phyloP scores from a whole-genome alignment of 768 basidiomycete genomes.

The Termitomyces titanicus region DNA sequence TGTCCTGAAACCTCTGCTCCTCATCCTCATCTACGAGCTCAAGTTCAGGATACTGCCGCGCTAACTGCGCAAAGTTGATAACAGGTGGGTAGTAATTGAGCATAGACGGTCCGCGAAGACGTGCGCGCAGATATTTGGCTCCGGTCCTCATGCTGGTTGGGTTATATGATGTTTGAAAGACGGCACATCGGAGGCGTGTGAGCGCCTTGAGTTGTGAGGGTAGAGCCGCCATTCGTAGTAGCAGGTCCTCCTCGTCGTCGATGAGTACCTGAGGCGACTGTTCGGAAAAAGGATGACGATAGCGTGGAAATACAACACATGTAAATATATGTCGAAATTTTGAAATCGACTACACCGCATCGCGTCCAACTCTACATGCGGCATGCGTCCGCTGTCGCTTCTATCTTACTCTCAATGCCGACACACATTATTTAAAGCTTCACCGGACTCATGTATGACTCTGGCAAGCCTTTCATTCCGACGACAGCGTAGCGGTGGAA shows the following conservation, averaged over 20 bases:
- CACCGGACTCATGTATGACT: conserved; percentile 11
- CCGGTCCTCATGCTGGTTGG: conserved; percentile 80
- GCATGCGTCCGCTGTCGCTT: conserved; percentile 15
- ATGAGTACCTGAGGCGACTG: not conserved
- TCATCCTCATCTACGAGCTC: conserved; percentile 66
- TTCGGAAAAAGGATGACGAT: not conserved
- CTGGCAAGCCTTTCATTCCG: conserved; percentile 3
- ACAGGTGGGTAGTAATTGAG: conserved; percentile 72
- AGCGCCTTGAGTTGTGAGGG: conserved; percentile 59
- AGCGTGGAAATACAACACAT: conserved; percentile 2
- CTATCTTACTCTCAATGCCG: conserved; percentile 17
- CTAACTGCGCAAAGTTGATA: conserved; percentile 52
- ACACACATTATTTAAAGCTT: conserved; percentile 8
- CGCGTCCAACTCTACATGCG: too few relatives aligned
- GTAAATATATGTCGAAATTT: conserved; percentile 12
- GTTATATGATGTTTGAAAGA: conserved; percentile 90
- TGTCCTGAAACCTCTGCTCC: conserved; percentile 63
- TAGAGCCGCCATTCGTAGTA: conserved; percentile 32
- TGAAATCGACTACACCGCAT: not conserved
- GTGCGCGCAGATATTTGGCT: conserved; percentile 83
- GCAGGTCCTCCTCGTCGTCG: not conserved
- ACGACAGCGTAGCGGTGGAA: not conserved
- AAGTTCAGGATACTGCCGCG: conserved; percentile 49
- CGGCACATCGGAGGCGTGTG: conserved; percentile 57
- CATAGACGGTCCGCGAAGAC: conserved; percentile 85